Conservation (phyloP, 768 basidiomycete species). For the Suillus tomentosus region DNA sequence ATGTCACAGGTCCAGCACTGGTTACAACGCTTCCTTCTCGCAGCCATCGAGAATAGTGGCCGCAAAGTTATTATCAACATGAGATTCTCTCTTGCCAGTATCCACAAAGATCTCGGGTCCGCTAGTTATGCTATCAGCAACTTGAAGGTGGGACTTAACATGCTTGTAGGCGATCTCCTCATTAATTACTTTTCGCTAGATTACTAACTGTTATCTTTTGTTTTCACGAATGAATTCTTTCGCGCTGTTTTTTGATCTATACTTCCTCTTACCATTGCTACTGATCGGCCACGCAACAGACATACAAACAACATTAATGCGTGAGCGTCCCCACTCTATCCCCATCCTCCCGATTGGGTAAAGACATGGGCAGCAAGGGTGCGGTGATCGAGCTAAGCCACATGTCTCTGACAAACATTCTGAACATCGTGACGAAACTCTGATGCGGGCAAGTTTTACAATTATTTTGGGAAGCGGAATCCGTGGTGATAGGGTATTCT, state of each 20-base stretch:
- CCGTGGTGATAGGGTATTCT: conserved; percentile 5
- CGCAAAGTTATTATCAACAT: conserved; percentile 40
- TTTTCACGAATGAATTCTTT: background rate
- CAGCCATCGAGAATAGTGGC: conserved; percentile 34
- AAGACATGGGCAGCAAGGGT: conserved; percentile 51
- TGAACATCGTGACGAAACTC: conserved; percentile 16
- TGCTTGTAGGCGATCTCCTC: conserved; percentile 17
- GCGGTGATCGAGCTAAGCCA: conserved; percentile 31
- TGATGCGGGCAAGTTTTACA: conserved; percentile 17
- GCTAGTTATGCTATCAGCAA: conserved; percentile 21
- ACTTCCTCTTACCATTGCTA: background rate
- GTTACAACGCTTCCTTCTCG: conserved; percentile 31
- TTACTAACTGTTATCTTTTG: background rate
- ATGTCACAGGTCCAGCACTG: conserved; percentile 38
- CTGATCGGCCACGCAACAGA: background rate
- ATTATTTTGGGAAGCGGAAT: conserved; percentile 11
- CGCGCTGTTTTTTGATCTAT: background rate
- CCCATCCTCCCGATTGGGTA: conserved; percentile 89
- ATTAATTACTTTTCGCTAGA: conserved; percentile 18
- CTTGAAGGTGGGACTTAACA: conserved; percentile 5
- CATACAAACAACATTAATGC: conserved; percentile 18
- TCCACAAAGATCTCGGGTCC: conserved; percentile 16
- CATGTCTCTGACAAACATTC: conserved; percentile 29
- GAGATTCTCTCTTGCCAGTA: conserved; percentile 36
- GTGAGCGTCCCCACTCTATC: conserved; percentile 17